These are phyloP conservation scores for Nakazawaea wyomingensis DNA, from an alignment of 805 yeast genomes.

Conservation along the genomic window DNA sequence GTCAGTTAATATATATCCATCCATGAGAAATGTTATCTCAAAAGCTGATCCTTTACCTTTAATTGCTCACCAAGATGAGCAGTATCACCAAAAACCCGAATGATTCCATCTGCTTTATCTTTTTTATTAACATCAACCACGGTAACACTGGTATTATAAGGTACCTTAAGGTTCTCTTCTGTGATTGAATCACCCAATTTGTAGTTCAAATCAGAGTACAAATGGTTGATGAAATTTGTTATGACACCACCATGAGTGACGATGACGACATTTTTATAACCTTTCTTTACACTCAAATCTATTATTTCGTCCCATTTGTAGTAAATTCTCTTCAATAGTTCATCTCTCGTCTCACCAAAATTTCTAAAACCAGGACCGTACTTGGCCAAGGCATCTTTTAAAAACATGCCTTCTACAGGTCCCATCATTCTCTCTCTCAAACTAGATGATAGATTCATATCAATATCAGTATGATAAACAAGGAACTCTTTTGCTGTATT, in stretches of 20 bases:
- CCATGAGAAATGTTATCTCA: slow-evolving; percentile 29
- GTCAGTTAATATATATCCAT: too few species aligned
- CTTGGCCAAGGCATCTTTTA: slow-evolving; percentile 54
- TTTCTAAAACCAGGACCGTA: slow-evolving; percentile 58
- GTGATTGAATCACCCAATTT: slow-evolving; percentile 33
- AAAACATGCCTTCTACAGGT: slow-evolving; percentile 66
- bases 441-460: slow-evolving; percentile 30
- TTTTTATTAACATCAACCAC: slow-evolving; percentile 50
- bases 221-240: slow-evolving; percentile 49
- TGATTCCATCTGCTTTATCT: slow-evolving; percentile 32
- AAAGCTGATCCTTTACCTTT: slow-evolving; percentile 41
- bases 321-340: slow-evolving; percentile 44
- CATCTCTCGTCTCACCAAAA: slow-evolving; percentile 55
- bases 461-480: slow-evolving; percentile 20
- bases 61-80: slow-evolving; percentile 58
- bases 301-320: slow-evolving; percentile 39
- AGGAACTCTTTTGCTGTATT: slow-evolving; percentile 49
- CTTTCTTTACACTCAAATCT: slow-evolving; percentile 28
- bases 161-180: slow-evolving; percentile 44
- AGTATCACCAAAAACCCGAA: slow-evolving; percentile 59
- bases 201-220: slow-evolving; percentile 36
- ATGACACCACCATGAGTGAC: slow-evolving; percentile 84
- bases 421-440: slow-evolving; percentile 81
- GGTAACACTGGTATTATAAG: slow-evolving; percentile 73
- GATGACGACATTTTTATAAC: slow-evolving; percentile 46